phyloP scores from a whole-genome alignment of 1,284 basidiomycete species.

The Austropuccinia psidii region DNA sequence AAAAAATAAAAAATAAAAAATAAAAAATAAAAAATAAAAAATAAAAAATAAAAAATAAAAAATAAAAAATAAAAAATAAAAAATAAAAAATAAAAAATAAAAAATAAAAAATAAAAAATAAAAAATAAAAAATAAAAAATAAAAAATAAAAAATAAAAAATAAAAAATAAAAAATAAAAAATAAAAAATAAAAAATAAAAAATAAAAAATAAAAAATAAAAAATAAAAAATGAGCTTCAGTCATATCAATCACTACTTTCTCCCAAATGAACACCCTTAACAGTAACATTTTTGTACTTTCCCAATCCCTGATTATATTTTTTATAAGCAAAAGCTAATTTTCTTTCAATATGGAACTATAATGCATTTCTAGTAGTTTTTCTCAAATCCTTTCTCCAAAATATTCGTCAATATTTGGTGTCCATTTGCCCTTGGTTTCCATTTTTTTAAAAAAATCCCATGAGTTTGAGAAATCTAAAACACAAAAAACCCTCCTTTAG shows the following conservation, averaged over 20 bases:
- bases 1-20: not conserved
- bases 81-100: not conserved
- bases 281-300: not conserved
- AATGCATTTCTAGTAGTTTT: too few relatives aligned
- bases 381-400: too few relatives aligned
- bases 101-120: not conserved
- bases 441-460: too few relatives aligned
- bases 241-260: too few relatives aligned
- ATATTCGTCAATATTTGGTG: too few relatives aligned
- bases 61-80: not conserved
- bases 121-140: not conserved
- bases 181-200: not conserved
- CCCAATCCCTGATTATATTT: too few relatives aligned
- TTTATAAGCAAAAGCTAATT: not conserved
- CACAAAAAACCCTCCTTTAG: too few relatives aligned
- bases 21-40: not conserved
- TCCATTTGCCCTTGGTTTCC: too few relatives aligned
- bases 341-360: too few relatives aligned
- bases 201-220: not conserved
- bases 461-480: too few relatives aligned
- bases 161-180: not conserved
- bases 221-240: not conserved
- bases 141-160: not conserved
- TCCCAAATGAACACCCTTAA: not conserved
- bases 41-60: not conserved